Evolutionary conservation across 371 early-diverging fungal species (phyloP), one percentile per base, ranked within the genome.

Genomic region (Phascolomyces articulosus): DNA sequence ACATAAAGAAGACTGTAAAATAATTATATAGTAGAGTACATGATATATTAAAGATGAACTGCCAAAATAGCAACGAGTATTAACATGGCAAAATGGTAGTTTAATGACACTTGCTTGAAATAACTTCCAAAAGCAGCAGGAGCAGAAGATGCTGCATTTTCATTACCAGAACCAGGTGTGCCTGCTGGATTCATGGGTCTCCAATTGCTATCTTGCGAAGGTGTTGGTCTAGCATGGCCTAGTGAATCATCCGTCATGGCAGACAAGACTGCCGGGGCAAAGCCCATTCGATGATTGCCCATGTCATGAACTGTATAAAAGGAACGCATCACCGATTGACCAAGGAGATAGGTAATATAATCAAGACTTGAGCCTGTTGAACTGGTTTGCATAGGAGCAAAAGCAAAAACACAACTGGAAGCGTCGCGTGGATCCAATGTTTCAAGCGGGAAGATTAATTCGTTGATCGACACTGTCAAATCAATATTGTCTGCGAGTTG

Each of bases 251-350:
- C 7, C 18, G 34, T 29, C 23, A 34, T 16, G 23, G 38, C 15
- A 11, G 38, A 57, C 23, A 40, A 0, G 27, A 38, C 74, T 1
- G 71, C 75, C 13, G 74, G 62, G 3, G 79, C 82, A 27, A 81
- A 53, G 51, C 79, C 82, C 23, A 81, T 64, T 26, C 79, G 72
- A 9, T 80, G 66, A 28, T 69, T 62, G 1, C 74, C 78, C 64
- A 78, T 69, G 51, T 80, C 81, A 63, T 72, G 75, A 2, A 77
- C 78, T 62, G 75, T 68, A 40, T 80, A 80, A 15, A 75, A 69
- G 9, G 76, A 71, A 3, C 81, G 71, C 24, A 80, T 68, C 3
- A 75, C 65, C 4, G 81, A 71, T 34, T 80, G 78, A 51, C 81
- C 81, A 18, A 78, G 10, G 6, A 78, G 55, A 58, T 27, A 72